Conservation (phyloP, 495 filamentous ascomycete genomes). For the Extremus antarcticus region DNA sequence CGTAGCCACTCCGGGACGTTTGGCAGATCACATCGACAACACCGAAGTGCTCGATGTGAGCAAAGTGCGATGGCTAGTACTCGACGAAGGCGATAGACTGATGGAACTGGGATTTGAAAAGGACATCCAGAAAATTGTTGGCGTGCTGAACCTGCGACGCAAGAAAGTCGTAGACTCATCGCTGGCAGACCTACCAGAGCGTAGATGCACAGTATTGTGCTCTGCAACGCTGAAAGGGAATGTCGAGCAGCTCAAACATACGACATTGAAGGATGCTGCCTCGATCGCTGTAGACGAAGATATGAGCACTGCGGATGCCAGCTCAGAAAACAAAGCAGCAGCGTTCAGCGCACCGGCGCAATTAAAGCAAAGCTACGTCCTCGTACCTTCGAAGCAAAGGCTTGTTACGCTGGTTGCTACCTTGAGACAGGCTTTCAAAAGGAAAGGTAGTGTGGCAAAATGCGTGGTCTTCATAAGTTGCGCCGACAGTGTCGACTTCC, state of each 20-base stretch:
- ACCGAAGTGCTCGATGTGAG: slow-evolving; percentile 81
- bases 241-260: slow-evolving; percentile 81
- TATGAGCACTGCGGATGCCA: slow-evolving; percentile 37
- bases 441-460: slow-evolving; percentile 83
- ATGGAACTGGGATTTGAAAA: slow-evolving; percentile 94
- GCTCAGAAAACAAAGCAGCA: slow-evolving; percentile 35
- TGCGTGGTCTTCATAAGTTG: slow-evolving; percentile 93
- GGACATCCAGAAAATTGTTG: slow-evolving; percentile 68
- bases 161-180: slow-evolving; percentile 24
- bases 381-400: slow-evolving; percentile 79
- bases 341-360: slow-evolving; percentile 82
- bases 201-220: slow-evolving; percentile 80
- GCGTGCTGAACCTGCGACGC: slow-evolving; percentile 54
- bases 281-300: slow-evolving; percentile 63
- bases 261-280: slow-evolving; percentile 84
- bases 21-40: slow-evolving; percentile 83
- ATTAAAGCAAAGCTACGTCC: slow-evolving; percentile 77
- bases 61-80: slow-evolving; percentile 81
- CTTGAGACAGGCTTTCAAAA: slow-evolving; percentile 73
- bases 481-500: slow-evolving; percentile 92
- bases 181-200: slow-evolving; percentile 50
- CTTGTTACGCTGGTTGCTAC: slow-evolving; percentile 75
- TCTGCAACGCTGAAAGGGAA: slow-evolving; percentile 96
- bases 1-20: slow-evolving; percentile 82
- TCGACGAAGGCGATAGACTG: slow-evolving; percentile 91